phyloP scores from a whole-genome alignment of 768 basidiomycete genomes.

The Clitopilus hobsonii region DNA sequence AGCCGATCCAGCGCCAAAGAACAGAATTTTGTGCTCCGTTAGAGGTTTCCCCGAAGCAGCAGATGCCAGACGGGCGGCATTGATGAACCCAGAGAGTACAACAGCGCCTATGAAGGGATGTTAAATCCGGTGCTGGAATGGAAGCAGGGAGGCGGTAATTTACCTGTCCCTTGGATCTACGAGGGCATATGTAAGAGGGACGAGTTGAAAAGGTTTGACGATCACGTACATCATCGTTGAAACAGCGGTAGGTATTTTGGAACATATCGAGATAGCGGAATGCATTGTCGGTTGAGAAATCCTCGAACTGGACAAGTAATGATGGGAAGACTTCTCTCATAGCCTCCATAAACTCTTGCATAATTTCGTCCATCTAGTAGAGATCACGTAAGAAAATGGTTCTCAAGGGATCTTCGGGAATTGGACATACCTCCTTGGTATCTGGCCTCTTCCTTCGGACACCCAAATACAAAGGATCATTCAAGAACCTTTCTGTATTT shows the following conservation, averaged over 20 bases:
- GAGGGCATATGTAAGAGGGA: no score
- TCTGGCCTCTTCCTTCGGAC: constrained; percentile 50
- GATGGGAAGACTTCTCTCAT: constrained; percentile 62
- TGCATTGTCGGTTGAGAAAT: constrained; percentile 77
- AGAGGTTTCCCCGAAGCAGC: constrained; percentile 50
- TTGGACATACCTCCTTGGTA: constrained; percentile 29
- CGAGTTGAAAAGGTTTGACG: constrained; percentile 8
- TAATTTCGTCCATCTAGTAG: constrained; percentile 61
- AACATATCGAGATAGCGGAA: constrained; percentile 69
- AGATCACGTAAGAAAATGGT: constrained; percentile 1
- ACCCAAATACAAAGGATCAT: constrained; percentile 76
- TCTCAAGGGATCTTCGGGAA: not conserved
- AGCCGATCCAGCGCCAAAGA: constrained; percentile 88
- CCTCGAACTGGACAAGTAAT: constrained; percentile 69
- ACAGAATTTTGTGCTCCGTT: constrained; percentile 75
- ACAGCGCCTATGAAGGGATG: constrained; percentile 47
- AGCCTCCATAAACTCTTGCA: constrained; percentile 73
- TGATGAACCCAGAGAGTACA: constrained; percentile 70
- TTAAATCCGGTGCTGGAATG: not conserved
- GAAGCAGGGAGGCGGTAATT: not conserved
- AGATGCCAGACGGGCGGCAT: constrained; percentile 61
- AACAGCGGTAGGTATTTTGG: constrained; percentile 51
- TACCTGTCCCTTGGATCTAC: constrained; percentile 63
- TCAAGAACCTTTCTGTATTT: constrained; percentile 59
- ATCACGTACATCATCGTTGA: constrained; percentile 74